Evolutionary conservation across 1,284 basidiomycete species (phyloP), one percentile per base, ranked within the genome.

Genomic region (Bjerkandera adusta): DNA sequence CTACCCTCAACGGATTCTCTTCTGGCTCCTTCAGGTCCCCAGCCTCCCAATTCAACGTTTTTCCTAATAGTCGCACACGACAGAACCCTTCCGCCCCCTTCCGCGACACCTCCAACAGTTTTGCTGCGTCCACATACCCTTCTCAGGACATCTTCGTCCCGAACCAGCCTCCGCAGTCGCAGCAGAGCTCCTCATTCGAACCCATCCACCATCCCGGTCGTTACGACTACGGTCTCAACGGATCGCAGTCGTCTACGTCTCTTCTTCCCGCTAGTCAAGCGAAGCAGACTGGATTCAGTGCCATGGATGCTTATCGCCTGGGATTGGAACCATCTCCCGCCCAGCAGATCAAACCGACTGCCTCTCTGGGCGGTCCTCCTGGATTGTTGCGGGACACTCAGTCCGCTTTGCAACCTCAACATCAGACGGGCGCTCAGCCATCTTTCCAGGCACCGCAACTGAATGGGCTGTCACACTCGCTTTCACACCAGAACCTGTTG

Each of bases 1-100:
- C 63, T 46, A 73, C 73, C 55, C 47, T 68, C 47, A 73, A 73
- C 52, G 69, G 69, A 37, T 71, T 73, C 48, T 54, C 45, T 59
- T 55, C 46, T 26, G 59, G 57, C 18, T 62, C 62, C 13, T 67
- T 62, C 60, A 55, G 66, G 53, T 66, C 63, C 62, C 62, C 26
- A n/a, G 58, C 55, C 33, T 52, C 64, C n/a, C 53, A 58, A 30
- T 70, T 68, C 57, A 64, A 64, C 33, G 56, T 68, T 2, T 69
- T 67, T 50, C 56, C 62, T 50, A 60, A 60, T 52, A 45, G 51
- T 43, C 63, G 67, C 25, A 39, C 57, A 48, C 65, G 66, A 49
- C 63, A 65, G 51, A 55, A 58, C 37, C 57, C n/a, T n/a, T n/a
- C 58, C 32, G 46, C 57, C 35, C 50, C 65, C 33, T 62, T 62